These are phyloP conservation scores for Stylonectria norvegica DNA, from an alignment of 2,329 filamentous ascomycete species.

Conservation along the genomic window DNA sequence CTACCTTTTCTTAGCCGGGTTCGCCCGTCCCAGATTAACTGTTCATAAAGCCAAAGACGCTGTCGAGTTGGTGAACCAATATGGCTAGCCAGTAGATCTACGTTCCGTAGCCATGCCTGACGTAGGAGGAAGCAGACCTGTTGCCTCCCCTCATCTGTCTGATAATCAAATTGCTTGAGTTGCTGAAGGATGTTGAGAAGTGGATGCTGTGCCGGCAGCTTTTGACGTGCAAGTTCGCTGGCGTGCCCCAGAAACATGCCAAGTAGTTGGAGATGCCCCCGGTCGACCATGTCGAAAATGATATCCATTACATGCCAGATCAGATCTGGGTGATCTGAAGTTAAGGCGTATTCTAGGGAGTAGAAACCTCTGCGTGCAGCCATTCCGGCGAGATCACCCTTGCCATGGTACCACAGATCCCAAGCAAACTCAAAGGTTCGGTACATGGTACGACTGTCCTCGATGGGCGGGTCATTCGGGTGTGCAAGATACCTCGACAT, in stretches of 20 bases:
- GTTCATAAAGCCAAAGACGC: slow-evolving; percentile 38
- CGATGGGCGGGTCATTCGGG: slow-evolving; percentile 34
- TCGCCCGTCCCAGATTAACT: slow-evolving; percentile 38
- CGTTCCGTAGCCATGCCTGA: slow-evolving; percentile 37
- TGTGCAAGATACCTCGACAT: slow-evolving; percentile 36
- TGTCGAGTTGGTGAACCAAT: slow-evolving; percentile 29
- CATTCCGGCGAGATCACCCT: slow-evolving; percentile 35
- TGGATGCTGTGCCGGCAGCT: slow-evolving; percentile 32
- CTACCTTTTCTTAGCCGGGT: slow-evolving; percentile 33
- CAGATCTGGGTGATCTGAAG: slow-evolving; percentile 36
- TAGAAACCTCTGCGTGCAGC: slow-evolving; percentile 36
- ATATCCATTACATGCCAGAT: slow-evolving; percentile 38
- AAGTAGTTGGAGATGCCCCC: slow-evolving; percentile 34
- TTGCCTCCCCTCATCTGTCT: slow-evolving; percentile 29
- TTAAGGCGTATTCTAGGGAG: slow-evolving; percentile 35
- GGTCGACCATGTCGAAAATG: slow-evolving; percentile 38
- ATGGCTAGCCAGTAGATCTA: slow-evolving; percentile 31
- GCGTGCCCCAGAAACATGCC: slow-evolving; percentile 34
- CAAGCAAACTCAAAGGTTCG: slow-evolving; percentile 38
- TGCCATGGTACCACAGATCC: slow-evolving; percentile 35
- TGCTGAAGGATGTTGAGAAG: slow-evolving; percentile 33
- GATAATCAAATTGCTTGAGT: slow-evolving; percentile 30
- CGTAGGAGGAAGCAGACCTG: slow-evolving; percentile 33
- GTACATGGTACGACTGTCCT: slow-evolving; percentile 40
- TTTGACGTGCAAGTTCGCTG: slow-evolving; percentile 25